A percentile compares a stretch with the other conserved stretches of the same genome.
Evolutionary conservation across 2,329 filamentous ascomycete species (phyloP).

Genomic region (Phialophora expanda): DNA sequence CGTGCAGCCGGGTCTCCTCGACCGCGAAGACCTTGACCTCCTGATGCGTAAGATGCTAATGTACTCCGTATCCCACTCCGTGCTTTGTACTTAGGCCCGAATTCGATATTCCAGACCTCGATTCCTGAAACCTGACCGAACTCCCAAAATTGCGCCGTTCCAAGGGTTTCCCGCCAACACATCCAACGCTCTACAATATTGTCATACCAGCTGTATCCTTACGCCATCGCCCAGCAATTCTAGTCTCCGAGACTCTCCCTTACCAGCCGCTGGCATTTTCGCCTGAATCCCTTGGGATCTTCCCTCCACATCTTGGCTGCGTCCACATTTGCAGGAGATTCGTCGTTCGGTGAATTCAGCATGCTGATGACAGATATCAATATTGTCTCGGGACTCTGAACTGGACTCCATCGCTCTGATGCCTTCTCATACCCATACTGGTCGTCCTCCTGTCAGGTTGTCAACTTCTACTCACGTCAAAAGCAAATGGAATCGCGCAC

Average conservation of each 20-base stretch:
- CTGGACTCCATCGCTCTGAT: constrained; percentile 89
- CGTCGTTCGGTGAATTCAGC: constrained; percentile 89
- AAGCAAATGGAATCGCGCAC: background rate
- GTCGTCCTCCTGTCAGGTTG: constrained; percentile 69
- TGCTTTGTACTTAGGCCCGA: constrained; percentile 1
- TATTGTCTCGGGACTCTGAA: constrained; percentile 94
- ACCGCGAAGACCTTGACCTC: background rate
- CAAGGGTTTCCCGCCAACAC: too few relatives aligned
- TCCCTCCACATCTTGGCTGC: constrained; percentile 87
- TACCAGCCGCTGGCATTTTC: constrained; percentile 76
- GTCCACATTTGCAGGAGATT: constrained; percentile 93
- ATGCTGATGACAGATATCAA: constrained; percentile 90
- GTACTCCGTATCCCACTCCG: constrained; percentile 15
- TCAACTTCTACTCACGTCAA: background rate
- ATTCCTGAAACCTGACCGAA: background rate
- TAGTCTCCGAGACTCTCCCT: constrained; percentile 80
- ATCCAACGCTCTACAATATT: background rate
- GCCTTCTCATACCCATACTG: constrained; percentile 91
- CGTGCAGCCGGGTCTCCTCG: background rate
- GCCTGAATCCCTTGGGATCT: constrained; percentile 78
- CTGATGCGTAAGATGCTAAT: background rate
- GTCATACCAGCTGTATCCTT: background rate
- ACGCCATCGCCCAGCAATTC: constrained; percentile 7
- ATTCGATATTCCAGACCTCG: background rate
- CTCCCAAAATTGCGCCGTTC: background rate